Conservation (phyloP, 208 protist genomes). For the Leishmania turanica region DNA sequence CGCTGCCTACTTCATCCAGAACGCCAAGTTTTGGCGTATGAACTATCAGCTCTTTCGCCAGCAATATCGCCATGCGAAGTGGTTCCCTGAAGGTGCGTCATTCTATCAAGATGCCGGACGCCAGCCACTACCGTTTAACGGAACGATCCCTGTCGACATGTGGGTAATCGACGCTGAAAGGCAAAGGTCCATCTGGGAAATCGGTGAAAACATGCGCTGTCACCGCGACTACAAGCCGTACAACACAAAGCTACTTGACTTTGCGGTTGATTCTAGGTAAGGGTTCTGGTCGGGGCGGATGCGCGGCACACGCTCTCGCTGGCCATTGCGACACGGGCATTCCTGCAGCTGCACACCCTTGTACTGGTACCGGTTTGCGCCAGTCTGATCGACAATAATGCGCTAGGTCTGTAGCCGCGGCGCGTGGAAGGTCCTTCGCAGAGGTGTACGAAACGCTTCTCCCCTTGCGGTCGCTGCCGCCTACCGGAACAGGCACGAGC, state of each 20-base stretch:
- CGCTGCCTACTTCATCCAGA: slow-evolving; percentile 5
- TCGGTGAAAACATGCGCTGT: slow-evolving; percentile 14
- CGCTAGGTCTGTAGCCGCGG: too few species aligned
- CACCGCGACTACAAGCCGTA: slow-evolving; percentile 9
- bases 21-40: slow-evolving; percentile 25
- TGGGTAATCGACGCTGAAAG: slow-evolving; percentile 28
- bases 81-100: slow-evolving; percentile 3
- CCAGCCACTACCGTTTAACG: slow-evolving; percentile 22
- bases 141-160: slow-evolving; percentile 30
- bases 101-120: not conserved
- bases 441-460: too few species aligned
- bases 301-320: not conserved
- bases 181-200: slow-evolving; percentile 12
- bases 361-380: too few species aligned
- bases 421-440: too few species aligned
- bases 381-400: too few species aligned
- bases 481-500: too few species aligned
- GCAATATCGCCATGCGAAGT: slow-evolving; percentile 24
- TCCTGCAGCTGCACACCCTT: too few species aligned
- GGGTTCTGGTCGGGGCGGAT: not conserved
- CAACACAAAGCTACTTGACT: slow-evolving; percentile 14
- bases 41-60: slow-evolving; percentile 26
- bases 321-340: not conserved
- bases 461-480: too few species aligned
- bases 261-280: not conserved